Base-by-base conservation (phyloP, 192 early-diverging fungal species). In the Entomortierella chlamydospora region DNA sequence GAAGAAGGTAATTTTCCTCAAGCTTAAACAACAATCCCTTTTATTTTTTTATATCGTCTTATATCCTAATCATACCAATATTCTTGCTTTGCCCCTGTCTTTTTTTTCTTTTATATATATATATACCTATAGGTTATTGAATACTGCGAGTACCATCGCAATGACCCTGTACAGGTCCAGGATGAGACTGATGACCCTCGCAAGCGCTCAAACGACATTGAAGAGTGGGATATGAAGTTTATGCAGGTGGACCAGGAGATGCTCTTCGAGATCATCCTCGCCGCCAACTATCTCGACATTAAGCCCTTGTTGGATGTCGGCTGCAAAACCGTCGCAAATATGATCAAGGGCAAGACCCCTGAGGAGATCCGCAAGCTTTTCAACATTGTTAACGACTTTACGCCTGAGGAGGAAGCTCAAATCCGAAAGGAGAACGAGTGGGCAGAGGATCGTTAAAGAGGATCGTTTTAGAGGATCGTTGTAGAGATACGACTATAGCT, bases 321-420 rank as follows among this genome's bases (percentile, higher is more conserved):
- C 13, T 99, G 97, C 89, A 98, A 97, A 87, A 96, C 96, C 5
- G 95, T 98, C 33, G 97, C 97, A 51, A 97, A 97, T 82, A 93
- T 97, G 93, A 93, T 99, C 82, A 94, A 95, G 73, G 94, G 95
- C 49, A 98, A 98, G 87, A 86, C 89, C 12, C 91, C 95, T 8
- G 93, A 97, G 65, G 90, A 97, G 84, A 97, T 98, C 69, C 91
- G 97, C 60, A 91, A 90, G 70, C 92, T 91, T 74, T 99, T 99
- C 86, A 98, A 99, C 84, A 97, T 99, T 70, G 85, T 84, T 47
- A 93, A 96, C 76, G 97, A 99, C 80, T 97, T 99, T 85, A 98
- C 93, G 5, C 90, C 91, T 13, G 97, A 98, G 83, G 96, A 99
- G 83, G 93, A 93, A 84, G 96, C 93, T 58, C 95, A 98, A 86